Conservation (phyloP, 139 green algal species). For the Chlorella sp. region DNA sequence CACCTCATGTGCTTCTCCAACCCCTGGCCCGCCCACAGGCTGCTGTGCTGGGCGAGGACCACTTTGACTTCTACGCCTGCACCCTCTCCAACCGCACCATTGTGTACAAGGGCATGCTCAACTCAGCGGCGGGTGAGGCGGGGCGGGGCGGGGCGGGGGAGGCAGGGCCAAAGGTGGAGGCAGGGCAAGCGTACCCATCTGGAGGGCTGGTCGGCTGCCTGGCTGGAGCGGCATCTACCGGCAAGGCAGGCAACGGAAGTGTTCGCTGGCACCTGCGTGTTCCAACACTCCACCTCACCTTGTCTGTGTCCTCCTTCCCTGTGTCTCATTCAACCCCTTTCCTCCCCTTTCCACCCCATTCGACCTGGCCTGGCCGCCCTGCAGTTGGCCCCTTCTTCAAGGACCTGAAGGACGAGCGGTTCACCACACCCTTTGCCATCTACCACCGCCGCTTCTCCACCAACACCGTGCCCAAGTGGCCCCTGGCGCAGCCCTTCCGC, state of each 20-base stretch:
- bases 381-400: constrained; percentile 91
- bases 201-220: too few relatives aligned
- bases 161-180: not conserved
- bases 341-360: too few relatives aligned
- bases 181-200: too few relatives aligned
- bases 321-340: too few relatives aligned
- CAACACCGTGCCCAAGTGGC: constrained; percentile 99
- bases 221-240: too few relatives aligned
- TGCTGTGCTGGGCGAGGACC: constrained; percentile 27
- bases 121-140: constrained; percentile 53
- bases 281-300: too few relatives aligned
- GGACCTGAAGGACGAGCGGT: constrained; percentile 91
- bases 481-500: constrained; percentile 98
- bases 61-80: constrained; percentile 45
- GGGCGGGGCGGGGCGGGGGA: constrained; percentile 27
- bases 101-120: constrained; percentile 91
- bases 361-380: not conserved
- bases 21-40: not conserved
- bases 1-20: too few relatives aligned
- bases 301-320: too few relatives aligned
- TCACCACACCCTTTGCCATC: constrained; percentile 92
- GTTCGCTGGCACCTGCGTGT: too few relatives aligned
- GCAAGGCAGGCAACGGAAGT: too few relatives aligned
- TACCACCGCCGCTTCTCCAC: constrained; percentile 99
- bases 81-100: constrained; percentile 76